Evolutionary conservation across 1,284 basidiomycete species (phyloP).

Genomic region (Gomphus bonarii): DNA sequence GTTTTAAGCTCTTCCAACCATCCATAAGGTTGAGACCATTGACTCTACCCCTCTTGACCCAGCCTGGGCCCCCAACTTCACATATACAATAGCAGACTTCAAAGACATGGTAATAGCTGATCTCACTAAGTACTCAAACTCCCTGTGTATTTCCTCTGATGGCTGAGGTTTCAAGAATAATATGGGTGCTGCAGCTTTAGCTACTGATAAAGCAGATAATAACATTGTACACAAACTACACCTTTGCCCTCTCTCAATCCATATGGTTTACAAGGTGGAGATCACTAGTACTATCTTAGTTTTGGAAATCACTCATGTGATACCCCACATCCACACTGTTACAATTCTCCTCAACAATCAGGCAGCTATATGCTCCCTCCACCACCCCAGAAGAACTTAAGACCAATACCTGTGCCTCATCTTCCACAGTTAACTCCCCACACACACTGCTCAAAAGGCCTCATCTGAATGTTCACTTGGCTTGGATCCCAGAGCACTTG

Average conservation of each 20-base stretch:
- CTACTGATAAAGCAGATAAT: background rate
- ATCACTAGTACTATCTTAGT: slow-evolving; percentile 14
- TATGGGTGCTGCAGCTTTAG: slow-evolving; percentile 15
- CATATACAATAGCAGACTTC: background rate
- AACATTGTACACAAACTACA: background rate
- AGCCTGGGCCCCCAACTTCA: slow-evolving; percentile 5
- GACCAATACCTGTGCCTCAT: slow-evolving; percentile 16
- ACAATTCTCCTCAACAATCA: slow-evolving; percentile 17
- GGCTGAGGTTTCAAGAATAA: slow-evolving; percentile 14
- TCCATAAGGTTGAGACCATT: slow-evolving; percentile 13
- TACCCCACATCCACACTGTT: background rate
- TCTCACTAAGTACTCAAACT: background rate
- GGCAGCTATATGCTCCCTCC: slow-evolving; percentile 14
- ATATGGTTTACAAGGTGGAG: slow-evolving; percentile 18
- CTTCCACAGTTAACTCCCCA: slow-evolving; percentile 15
- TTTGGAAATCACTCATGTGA: slow-evolving; percentile 1
- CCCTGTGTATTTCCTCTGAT: slow-evolving; percentile 14
- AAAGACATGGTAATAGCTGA: slow-evolving; percentile 11
- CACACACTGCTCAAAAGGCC: background rate
- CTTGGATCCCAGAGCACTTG: background rate
- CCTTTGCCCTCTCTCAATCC: slow-evolving; percentile 11
- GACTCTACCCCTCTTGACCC: slow-evolving; percentile 4
- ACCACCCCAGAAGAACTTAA: slow-evolving; percentile 4
- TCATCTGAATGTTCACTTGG: background rate
- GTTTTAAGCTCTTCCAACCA: slow-evolving; percentile 12